Evolutionary conservation across 2,329 filamentous ascomycete species (phyloP).

Genomic region (Rhynchosporium agropyri): DNA sequence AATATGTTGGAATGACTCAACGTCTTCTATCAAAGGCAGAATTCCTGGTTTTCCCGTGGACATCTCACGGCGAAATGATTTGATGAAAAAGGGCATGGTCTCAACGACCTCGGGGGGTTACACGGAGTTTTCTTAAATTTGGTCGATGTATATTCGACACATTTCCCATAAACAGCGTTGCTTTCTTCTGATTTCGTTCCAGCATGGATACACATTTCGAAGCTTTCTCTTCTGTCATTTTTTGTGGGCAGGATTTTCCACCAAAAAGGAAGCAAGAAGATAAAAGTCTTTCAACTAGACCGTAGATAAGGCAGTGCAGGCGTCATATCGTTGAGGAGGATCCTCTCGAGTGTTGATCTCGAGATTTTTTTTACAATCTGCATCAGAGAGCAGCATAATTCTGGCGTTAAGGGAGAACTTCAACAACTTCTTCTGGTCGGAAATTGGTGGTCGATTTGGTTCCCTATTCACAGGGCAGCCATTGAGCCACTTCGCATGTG

Average conservation of each 20-base stretch:
- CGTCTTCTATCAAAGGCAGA: conserved; percentile 35
- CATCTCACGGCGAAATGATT: conserved; percentile 43
- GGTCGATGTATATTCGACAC: conserved; percentile 22
- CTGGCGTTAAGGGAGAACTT: conserved; percentile 44
- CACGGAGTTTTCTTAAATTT: conserved; percentile 32
- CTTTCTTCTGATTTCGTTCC: conserved; percentile 13
- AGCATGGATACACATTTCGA: conserved; percentile 24
- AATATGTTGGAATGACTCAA: conserved; percentile 41
- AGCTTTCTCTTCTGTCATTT: conserved; percentile 31
- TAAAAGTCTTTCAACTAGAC: conserved; percentile 46
- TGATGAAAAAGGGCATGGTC: conserved; percentile 41
- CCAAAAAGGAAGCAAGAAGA: conserved; percentile 29
- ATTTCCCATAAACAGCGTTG: conserved; percentile 22
- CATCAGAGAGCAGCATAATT: conserved; percentile 40
- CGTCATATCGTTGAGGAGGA: conserved; percentile 18
- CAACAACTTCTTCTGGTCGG: conserved; percentile 42
- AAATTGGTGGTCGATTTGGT: conserved; percentile 3
- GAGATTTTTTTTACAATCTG: conserved; percentile 27
- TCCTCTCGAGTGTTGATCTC: conserved; percentile 11
- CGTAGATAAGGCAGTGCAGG: conserved; percentile 40
- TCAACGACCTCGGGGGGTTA: conserved; percentile 42
- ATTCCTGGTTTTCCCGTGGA: conserved; percentile 35
- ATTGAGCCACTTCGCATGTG: background rate
- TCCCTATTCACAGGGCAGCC: background rate
- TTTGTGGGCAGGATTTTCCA: conserved; percentile 20